Percentiles rank a stretch among this genome's conserved stretches.
These are phyloP conservation scores for Pseudopyrenochaeta lycopersici DNA, from an alignment of 2,329 filamentous ascomycete species.

Conservation along the genomic window DNA sequence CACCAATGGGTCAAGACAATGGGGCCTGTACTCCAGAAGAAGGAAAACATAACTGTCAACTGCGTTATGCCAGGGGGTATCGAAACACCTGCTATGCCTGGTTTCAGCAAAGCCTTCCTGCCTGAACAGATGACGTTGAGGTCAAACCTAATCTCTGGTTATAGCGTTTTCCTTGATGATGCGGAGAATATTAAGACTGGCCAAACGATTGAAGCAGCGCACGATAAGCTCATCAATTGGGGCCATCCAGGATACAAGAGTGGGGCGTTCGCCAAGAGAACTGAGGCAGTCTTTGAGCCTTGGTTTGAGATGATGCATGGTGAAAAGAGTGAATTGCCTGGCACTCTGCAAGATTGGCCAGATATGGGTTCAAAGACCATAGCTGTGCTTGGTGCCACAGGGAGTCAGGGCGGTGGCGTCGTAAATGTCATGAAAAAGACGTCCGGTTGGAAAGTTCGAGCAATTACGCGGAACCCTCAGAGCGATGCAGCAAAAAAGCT, in stretches of 20 bases:
- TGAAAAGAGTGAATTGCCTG: constrained; percentile 53
- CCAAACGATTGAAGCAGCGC: constrained; percentile 55
- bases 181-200: constrained; percentile 52
- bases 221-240: constrained; percentile 50
- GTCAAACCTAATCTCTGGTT: constrained; percentile 55
- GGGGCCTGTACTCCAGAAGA: constrained; percentile 31
- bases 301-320: constrained; percentile 56
- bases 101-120: constrained; percentile 36
- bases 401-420: constrained; percentile 38
- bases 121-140: constrained; percentile 48
- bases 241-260: constrained; percentile 50
- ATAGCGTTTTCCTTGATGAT: constrained; percentile 54
- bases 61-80: constrained; percentile 60
- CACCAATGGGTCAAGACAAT: constrained; percentile 39
- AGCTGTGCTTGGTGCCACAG: constrained; percentile 39
- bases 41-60: constrained; percentile 61
- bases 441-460: constrained; percentile 33
- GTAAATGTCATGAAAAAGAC: constrained; percentile 34
- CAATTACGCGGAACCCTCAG: constrained; percentile 27
- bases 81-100: constrained; percentile 53
- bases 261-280: constrained; percentile 52
- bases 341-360: constrained; percentile 43
- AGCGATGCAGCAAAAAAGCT: constrained; percentile 34
- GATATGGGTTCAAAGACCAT: constrained; percentile 26
- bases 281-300: constrained; percentile 58